Evolutionary conservation across 225 moss, liverwort and hornwort genomes (phyloP), one percentile per base, ranked within the genome.

Genomic region (Polytrichum formosum): DNA sequence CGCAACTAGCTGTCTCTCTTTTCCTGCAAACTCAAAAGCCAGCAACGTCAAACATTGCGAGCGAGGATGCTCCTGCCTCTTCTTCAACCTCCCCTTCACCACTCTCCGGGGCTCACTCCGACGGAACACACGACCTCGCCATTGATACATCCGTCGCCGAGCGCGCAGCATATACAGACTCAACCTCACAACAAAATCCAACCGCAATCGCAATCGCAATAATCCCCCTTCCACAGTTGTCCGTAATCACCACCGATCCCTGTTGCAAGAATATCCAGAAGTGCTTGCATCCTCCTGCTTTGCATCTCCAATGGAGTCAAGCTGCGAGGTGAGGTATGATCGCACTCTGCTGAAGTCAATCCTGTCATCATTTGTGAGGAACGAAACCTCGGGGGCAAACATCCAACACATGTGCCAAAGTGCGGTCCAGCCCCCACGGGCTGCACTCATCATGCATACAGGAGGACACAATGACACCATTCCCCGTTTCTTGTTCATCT

Each of bases 391-490:
- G 31, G 67, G 67, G 77, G 8, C 86, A 67, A 26, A 81, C 81
- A 69, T 83, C 97, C 65, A 98, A 74, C 2, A 98, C 81, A 31
- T 94, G 92, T 65, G 88, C 88, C 60, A 98, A 77, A 16, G 92
- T 94, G 61, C 96, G 93, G 55, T 98, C 94, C 67, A 85, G 82
- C 33, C 94, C 90, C 78, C 79, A 60, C 55, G 81, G 88, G 72
- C 78, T 78, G 72, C 79, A 73, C 53, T 98, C 97, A 58, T 98
- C 97, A n/a, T 94, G 87, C 89, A 91, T 88, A 26, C 94, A 94
- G 16, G 92, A 81, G 54, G 92, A 84, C 28, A 94, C 91, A 21
- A 98, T 84, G 19, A 98, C 94, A 54, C 89, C 80, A 68, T 67
- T 80, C 29, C 86, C 97, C 35, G 79, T 81, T 53, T 84, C 91